Base-by-base conservation (phyloP, 1,139 yeast genomes). In the Kurtzmaniella quercitrusa region DNA sequence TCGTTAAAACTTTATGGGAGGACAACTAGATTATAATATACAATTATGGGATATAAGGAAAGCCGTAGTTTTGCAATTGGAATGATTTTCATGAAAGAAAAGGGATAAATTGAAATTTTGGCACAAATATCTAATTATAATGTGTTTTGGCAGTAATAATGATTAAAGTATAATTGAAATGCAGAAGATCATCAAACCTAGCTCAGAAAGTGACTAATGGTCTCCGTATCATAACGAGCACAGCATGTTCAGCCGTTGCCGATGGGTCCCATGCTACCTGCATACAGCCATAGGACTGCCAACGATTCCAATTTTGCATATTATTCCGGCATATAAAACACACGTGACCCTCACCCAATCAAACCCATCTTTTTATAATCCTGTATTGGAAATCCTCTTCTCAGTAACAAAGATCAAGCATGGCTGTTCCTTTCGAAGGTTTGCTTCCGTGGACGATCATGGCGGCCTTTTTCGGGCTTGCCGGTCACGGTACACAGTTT, bases 1-100 rank as follows among this genome's bases (percentile, higher is more conserved):
- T 93, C 63, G 88, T 93, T 18, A 68, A 67, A 45, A 82, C 82
- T 52, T 84, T 95, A 48, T 89, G 97, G 97, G 81, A 69, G n/a
- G 56, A 54, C 11, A 32, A 5, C 12, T 33, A 33, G n/a, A 17
- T 33, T n/a, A n/a, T n/a, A n/a, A 17, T 8, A 32, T 17, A 15
- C 3, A 9, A 33, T 17, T 14, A 26, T 21, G 30, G 30, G n/a
- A n/a, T n/a, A n/a, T n/a, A n/a, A n/a, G n/a, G 14, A 26, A 26
- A 26, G 30, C 4, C 12, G 6, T n/a, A n/a, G n/a, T n/a, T n/a
- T n/a, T 36, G 21, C 30, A 14, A 39, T 32, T 9, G 39, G 38
- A n/a, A 32, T 30, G 21, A 14, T 5, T 18, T n/a, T n/a, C n/a
- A n/a, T n/a, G n/a, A n/a, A n/a, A n/a, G n/a, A n/a, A n/a, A n/a